Percentiles rank a stretch among this genome's conserved stretches.
Evolutionary conservation across 2,329 filamentous ascomycete genomes (phyloP).

Genomic region (Beauveria caledonica): DNA sequence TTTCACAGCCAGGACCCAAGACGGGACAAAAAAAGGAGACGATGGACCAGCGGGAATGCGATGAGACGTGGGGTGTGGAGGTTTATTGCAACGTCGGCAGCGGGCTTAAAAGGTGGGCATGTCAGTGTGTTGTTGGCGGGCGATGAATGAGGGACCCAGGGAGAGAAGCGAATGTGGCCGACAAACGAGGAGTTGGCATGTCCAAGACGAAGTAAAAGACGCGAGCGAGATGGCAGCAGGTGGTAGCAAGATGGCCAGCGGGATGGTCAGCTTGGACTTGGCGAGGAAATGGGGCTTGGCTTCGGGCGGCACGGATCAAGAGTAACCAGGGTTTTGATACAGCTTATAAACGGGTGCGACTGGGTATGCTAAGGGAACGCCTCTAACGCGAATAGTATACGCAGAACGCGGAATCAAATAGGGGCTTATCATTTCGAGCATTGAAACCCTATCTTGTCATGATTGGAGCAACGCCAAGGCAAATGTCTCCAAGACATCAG

Average conservation of each 20-base stretch:
- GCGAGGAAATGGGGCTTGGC: neutral
- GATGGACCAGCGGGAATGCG: neutral
- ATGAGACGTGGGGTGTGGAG: conserved; percentile 5
- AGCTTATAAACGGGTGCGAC: no score
- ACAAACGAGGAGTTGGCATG: neutral
- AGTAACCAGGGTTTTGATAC: no score
- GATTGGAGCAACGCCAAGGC: neutral
- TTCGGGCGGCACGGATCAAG: neutral
- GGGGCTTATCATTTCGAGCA: neutral
- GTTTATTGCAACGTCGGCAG: conserved; percentile 2
- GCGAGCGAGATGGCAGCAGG: neutral
- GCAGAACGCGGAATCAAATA: neutral
- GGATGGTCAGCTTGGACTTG: neutral
- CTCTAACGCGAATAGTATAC: neutral
- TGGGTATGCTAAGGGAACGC: neutral
- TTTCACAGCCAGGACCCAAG: neutral
- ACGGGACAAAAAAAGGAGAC: neutral
- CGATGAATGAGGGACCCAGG: neutral
- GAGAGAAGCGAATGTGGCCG: neutral
- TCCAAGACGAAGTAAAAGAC: neutral
- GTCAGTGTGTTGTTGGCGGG: conserved; percentile 15
- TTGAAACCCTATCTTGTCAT: neutral
- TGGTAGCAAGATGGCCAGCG: neutral
- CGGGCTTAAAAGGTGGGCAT: conserved; percentile 51
- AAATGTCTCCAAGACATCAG: neutral